Evolutionary conservation across 2,329 filamentous ascomycete species (phyloP).

Genomic region (Seiridium cupressi): DNA sequence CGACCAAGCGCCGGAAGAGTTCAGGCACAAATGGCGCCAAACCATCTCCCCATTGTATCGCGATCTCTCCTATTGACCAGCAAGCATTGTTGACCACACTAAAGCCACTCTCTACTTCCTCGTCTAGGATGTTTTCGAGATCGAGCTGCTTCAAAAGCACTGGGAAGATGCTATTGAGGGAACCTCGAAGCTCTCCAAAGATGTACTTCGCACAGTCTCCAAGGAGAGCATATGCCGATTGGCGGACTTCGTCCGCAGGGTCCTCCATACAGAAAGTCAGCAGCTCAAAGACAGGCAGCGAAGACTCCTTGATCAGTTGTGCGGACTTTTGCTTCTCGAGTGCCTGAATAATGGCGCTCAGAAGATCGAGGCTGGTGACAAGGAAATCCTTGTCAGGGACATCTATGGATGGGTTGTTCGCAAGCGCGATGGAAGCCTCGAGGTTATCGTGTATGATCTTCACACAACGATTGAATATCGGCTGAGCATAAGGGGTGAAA

Average conservation of each 20-base stretch:
- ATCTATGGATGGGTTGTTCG: conserved; percentile 67
- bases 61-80: conserved; percentile 93
- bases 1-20: conserved; percentile 72
- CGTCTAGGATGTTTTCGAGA: conserved; percentile 70
- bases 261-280: conserved; percentile 92
- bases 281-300: conserved; percentile 86
- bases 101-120: conserved; percentile 81
- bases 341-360: conserved; percentile 91
- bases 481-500: conserved; percentile 81
- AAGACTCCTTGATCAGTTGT: conserved; percentile 72
- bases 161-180: conserved; percentile 71
- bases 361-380: conserved; percentile 87
- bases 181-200: conserved; percentile 75
- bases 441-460: conserved; percentile 90
- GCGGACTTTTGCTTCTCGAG: conserved; percentile 71
- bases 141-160: conserved; percentile 87
- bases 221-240: conserved; percentile 92
- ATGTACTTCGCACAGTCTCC: conserved; percentile 95
- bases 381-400: conserved; percentile 94
- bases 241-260: conserved; percentile 84
- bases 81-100: conserved; percentile 97
- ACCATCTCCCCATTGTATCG: conserved; percentile 71
- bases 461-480: conserved; percentile 85
- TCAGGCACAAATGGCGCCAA: conserved; percentile 77
- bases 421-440: conserved; percentile 72